Conservation (phyloP, 225 moss, liverwort and hornwort species). For the Bryum argenteum region DNA sequence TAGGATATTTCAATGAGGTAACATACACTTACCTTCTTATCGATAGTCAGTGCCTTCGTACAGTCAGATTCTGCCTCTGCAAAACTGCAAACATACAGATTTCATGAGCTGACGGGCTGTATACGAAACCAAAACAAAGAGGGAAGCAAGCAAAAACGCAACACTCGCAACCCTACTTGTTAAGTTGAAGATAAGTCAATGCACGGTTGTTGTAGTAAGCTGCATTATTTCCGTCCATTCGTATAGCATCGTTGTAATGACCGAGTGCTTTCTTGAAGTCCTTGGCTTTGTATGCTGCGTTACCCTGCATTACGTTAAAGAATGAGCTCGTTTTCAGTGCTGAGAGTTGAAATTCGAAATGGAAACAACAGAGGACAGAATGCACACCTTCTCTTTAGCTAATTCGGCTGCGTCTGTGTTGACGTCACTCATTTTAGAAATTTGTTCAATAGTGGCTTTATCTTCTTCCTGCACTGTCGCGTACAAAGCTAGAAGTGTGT, state of each 20-base stretch:
- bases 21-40: constrained; percentile 75
- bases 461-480: constrained; percentile 77
- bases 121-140: constrained; percentile 8
- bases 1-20: constrained; percentile 2
- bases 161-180: constrained; percentile 51
- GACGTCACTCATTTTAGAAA: constrained; percentile 36
- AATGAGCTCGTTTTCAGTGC: background rate
- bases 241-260: constrained; percentile 78
- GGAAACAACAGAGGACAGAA: background rate
- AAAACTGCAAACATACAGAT: constrained; percentile 58
- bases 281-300: constrained; percentile 80
- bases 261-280: constrained; percentile 80
- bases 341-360: constrained; percentile 3
- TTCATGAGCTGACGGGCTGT: constrained; percentile 10
- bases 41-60: constrained; percentile 78
- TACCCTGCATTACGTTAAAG: constrained; percentile 59
- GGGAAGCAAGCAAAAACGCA: background rate
- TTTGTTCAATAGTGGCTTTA: constrained; percentile 33
- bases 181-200: constrained; percentile 83
- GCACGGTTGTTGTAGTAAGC: constrained; percentile 94
- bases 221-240: constrained; percentile 72
- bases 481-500: constrained; percentile 77
- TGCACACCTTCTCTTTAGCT: constrained; percentile 85
- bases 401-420: constrained; percentile 70
- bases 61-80: constrained; percentile 92